Evolutionary conservation across 805 yeast genomes (phyloP).

Genomic region (Candida vaughaniae): DNA sequence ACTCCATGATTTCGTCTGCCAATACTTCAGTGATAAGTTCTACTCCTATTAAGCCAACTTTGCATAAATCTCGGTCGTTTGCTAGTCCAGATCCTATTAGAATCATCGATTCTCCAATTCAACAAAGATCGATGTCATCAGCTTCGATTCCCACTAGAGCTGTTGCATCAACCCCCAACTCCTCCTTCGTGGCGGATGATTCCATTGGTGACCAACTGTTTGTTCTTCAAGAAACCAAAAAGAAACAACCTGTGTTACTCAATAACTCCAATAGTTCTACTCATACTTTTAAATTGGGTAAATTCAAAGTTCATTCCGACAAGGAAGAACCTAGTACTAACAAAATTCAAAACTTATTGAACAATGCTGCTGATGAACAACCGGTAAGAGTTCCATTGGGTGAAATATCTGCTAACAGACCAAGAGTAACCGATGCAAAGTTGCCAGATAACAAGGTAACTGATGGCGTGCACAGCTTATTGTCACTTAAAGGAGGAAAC

Average conservation of each 20-base stretch:
- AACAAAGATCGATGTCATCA: conserved; percentile 18
- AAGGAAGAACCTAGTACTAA: conserved; percentile 17
- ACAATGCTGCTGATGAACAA: conserved; percentile 14
- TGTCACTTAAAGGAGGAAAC: conserved; percentile 37
- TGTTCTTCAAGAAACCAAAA: conserved; percentile 24
- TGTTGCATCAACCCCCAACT: conserved; percentile 14
- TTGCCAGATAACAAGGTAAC: conserved; percentile 9
- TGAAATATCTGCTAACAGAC: conserved; percentile 19
- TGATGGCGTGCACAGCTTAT: conserved; percentile 41
- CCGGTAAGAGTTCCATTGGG: conserved; percentile 26
- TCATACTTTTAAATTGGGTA: conserved; percentile 34
- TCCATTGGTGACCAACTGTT: conserved; percentile 13
- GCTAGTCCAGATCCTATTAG: conserved; percentile 18
- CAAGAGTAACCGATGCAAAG: conserved; percentile 4
- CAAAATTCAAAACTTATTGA: conserved; percentile 19
- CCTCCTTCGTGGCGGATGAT: conserved; percentile 17
- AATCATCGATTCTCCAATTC: conserved; percentile 17
- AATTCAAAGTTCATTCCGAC: conserved; percentile 22
- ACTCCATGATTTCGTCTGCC: conserved; percentile 2
- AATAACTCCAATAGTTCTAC: conserved; percentile 29
- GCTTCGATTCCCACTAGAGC: conserved; percentile 2
- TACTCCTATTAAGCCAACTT: conserved; percentile 25
- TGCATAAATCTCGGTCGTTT: conserved; percentile 23
- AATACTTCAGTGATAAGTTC: conserved; percentile 19
- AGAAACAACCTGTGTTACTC: conserved; percentile 33